Evolutionary conservation across 1,284 basidiomycete species (phyloP).

Genomic region (Tausonia pullulans): DNA sequence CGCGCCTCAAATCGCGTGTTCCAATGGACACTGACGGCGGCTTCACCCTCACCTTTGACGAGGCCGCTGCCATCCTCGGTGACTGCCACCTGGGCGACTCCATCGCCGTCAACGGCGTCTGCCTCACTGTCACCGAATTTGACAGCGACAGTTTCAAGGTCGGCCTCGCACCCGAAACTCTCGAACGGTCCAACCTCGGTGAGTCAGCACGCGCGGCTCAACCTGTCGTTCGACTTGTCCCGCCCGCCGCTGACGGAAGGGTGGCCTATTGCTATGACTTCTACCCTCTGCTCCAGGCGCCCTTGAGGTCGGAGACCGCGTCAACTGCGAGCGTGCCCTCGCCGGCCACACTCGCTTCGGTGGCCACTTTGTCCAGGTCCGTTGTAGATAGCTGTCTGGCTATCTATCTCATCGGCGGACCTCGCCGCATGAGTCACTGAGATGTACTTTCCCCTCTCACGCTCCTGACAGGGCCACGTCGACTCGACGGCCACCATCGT

Average conservation of each 20-base stretch:
- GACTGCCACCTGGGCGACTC: conserved; percentile 93
- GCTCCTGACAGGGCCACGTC: conserved; percentile 64
- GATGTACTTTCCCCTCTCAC: neutral
- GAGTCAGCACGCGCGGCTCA: conserved; percentile 23
- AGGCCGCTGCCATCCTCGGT: conserved; percentile 62
- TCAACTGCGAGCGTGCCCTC: conserved; percentile 96
- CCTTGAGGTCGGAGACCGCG: conserved; percentile 62
- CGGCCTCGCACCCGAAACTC: conserved; percentile 90
- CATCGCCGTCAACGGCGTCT: conserved; percentile 74
- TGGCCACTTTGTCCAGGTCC: conserved; percentile 92
- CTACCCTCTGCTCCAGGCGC: conserved; percentile 44
- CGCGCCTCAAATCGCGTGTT: conserved; percentile 28
- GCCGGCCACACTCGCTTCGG: conserved; percentile 82
- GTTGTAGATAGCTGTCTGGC: conserved; percentile 19
- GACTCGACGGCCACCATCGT: conserved; percentile 74
- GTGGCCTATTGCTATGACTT: neutral
- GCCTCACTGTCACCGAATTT: conserved; percentile 85
- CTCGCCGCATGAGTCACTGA: neutral
- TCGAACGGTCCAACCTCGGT: conserved; percentile 85
- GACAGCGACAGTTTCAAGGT: conserved; percentile 66
- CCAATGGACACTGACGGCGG: conserved; percentile 44
- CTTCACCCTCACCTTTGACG: conserved; percentile 69
- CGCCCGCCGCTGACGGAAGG: neutral
- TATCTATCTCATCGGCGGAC: neutral
- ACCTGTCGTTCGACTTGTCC: neutral